Percentiles rank a stretch among this genome's conserved stretches.
phyloP scores from a whole-genome alignment of 768 basidiomycete species.

The Phanerochaete carnosa region DNA sequence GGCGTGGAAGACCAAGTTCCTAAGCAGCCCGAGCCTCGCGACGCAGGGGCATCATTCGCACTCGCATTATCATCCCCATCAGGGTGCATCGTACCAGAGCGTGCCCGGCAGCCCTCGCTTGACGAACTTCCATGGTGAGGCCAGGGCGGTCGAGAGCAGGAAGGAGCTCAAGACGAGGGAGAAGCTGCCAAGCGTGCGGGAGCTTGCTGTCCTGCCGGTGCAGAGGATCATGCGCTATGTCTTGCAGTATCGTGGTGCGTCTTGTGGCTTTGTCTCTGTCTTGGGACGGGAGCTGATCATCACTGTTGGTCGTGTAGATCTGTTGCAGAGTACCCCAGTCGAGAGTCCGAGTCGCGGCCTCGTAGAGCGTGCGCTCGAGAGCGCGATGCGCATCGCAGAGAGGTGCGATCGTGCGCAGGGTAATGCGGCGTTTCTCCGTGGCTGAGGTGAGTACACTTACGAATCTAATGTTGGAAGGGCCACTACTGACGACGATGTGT shows the following conservation, averaged over 20 bases:
- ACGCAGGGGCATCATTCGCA: background rate
- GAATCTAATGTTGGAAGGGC: background rate
- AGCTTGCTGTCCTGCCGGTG: conserved; percentile 60
- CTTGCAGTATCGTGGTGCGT: conserved; percentile 55
- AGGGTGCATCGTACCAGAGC: background rate
- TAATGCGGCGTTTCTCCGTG: conserved; percentile 42
- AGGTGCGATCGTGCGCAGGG: conserved; percentile 60
- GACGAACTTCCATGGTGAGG: background rate
- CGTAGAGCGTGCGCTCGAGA: conserved; percentile 56
- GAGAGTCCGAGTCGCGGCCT: conserved; percentile 47
- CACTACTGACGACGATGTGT: background rate
- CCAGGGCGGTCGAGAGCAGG: conserved; percentile 3
- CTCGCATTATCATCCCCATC: background rate
- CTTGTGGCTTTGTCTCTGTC: background rate
- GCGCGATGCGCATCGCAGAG: conserved; percentile 53
- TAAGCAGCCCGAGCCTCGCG: background rate
- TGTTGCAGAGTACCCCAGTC: conserved; percentile 46
- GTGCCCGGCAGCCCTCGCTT: background rate
- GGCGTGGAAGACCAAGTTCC: conserved; percentile 16
- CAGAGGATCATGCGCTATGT: conserved; percentile 66
- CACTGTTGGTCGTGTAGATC: conserved; percentile 34
- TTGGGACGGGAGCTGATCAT: background rate
- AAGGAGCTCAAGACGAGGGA: conserved; percentile 1
- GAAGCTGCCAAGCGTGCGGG: conserved; percentile 37
- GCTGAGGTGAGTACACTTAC: background rate